These are phyloP conservation scores for Botrytis squamosa DNA, from an alignment of 2,329 filamentous ascomycete genomes.

Conservation along the genomic window DNA sequence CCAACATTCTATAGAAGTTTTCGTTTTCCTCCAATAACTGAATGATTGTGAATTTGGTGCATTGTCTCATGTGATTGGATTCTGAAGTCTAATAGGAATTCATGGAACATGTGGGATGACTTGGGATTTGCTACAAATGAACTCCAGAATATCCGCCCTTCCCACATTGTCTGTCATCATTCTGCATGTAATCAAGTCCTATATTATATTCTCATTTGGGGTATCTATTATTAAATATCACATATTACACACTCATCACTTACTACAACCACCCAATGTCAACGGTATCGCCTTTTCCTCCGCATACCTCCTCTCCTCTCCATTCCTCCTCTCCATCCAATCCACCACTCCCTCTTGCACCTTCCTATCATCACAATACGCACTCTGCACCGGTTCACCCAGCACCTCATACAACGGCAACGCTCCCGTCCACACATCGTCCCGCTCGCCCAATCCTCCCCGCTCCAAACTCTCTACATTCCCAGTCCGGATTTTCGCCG, in stretches of 20 bases:
- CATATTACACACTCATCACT: not conserved
- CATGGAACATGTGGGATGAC: too few species aligned
- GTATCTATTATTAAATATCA: not conserved
- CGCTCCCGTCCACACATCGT: conserved; percentile 38
- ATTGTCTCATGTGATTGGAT: not conserved
- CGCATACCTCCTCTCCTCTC: not conserved
- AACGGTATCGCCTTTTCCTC: not conserved
- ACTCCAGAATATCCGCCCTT: not conserved
- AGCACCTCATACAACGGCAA: conserved; percentile 13
- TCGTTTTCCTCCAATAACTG: not conserved
- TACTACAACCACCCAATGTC: not conserved
- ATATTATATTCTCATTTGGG: not conserved
- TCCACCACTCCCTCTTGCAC: not conserved
- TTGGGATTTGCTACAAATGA: not conserved
- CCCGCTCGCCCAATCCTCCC: conserved; percentile 3
- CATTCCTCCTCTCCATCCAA: not conserved
- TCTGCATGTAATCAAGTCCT: not conserved
- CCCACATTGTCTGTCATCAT: not conserved
- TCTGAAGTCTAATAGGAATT: not conserved
- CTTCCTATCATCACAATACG: conserved; percentile 3
- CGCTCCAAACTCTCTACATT: conserved; percentile 19
- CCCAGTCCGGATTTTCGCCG: conserved; percentile 19
- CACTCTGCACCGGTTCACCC: not conserved
- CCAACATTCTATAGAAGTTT: not conserved
- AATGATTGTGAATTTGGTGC: not conserved